Evolutionary conservation across 257 asterid species (phyloP).

Genomic region (Jasminum sambac): DNA sequence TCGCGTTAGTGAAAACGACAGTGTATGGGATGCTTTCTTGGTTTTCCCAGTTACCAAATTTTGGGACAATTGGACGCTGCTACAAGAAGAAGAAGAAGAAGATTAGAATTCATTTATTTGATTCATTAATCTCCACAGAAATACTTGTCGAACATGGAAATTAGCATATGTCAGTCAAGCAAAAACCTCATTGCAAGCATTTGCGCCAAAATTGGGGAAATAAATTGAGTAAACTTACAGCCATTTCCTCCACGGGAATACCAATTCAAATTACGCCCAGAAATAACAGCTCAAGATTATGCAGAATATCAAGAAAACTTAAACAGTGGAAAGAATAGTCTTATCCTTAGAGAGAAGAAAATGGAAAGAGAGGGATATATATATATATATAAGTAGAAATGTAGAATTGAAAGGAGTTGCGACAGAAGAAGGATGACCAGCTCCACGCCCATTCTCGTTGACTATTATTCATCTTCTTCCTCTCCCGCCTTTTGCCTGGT

Average conservation of each 20-base stretch:
- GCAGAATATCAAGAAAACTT: neutral
- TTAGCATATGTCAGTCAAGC: too few species aligned
- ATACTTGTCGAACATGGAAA: too few species aligned
- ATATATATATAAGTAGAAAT: neutral
- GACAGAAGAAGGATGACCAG: neutral
- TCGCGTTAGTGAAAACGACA: slow-evolving; percentile 36
- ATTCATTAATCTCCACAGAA: too few species aligned
- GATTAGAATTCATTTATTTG: too few species aligned
- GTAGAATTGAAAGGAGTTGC: neutral
- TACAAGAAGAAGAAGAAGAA: neutral
- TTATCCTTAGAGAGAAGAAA: too few species aligned
- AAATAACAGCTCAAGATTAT: neutral
- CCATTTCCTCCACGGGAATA: slow-evolving; percentile 12
- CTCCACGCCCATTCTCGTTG: neutral
- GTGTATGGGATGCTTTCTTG: slow-evolving; percentile 41
- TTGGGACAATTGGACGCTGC: slow-evolving; percentile 42
- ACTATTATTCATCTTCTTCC: neutral
- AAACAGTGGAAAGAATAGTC: neutral
- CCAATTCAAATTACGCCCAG: neutral
- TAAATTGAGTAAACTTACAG: slow-evolving; percentile 11
- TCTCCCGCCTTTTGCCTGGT: neutral
- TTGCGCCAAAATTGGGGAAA: neutral
- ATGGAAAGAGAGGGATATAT: neutral
- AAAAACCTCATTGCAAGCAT: neutral
- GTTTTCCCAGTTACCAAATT: slow-evolving; percentile 46